These are phyloP conservation scores for Fusarium newnesense DNA, from an alignment of 2,329 filamentous ascomycete genomes.

Conservation along the genomic window DNA sequence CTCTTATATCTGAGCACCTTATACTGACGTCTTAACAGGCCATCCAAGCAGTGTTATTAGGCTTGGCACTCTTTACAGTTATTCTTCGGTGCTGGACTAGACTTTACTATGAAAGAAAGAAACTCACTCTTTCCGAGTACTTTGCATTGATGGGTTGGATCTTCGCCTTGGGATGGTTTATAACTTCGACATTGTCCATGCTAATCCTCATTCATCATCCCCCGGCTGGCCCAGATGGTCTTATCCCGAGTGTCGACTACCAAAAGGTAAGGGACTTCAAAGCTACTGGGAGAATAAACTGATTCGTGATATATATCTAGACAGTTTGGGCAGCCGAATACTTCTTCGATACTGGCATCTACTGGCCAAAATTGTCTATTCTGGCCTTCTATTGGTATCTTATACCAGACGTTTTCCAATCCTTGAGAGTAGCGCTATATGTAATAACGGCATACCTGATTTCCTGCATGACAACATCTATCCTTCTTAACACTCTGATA, in stretches of 20 bases:
- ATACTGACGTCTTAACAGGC: not conserved
- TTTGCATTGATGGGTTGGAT: slow-evolving; percentile 5
- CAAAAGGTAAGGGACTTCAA: not conserved
- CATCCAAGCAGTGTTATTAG: not conserved
- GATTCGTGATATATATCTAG: not conserved
- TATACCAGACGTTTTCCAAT: slow-evolving; percentile 1
- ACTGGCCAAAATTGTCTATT: slow-evolving; percentile 14
- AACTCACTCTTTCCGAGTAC: not conserved
- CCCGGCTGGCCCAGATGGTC: not conserved
- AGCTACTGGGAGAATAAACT: too few relatives aligned
- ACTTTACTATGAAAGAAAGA: not conserved
- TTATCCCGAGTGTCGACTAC: not conserved
- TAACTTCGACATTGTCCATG: not conserved
- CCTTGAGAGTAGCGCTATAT: not conserved
- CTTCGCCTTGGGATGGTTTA: slow-evolving; percentile 4
- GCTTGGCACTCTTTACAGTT: not conserved
- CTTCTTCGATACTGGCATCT: slow-evolving; percentile 13
- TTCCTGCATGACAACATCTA: not conserved
- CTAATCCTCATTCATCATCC: not conserved
- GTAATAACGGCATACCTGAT: not conserved
- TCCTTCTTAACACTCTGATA: not conserved
- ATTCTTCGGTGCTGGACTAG: slow-evolving; percentile 4
- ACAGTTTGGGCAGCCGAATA: slow-evolving; percentile 7
- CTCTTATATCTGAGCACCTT: not conserved
- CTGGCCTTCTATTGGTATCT: slow-evolving; percentile 15